phyloP scores from a whole-genome alignment of 257 asterid species.

The Linderniella brevidens region DNA sequence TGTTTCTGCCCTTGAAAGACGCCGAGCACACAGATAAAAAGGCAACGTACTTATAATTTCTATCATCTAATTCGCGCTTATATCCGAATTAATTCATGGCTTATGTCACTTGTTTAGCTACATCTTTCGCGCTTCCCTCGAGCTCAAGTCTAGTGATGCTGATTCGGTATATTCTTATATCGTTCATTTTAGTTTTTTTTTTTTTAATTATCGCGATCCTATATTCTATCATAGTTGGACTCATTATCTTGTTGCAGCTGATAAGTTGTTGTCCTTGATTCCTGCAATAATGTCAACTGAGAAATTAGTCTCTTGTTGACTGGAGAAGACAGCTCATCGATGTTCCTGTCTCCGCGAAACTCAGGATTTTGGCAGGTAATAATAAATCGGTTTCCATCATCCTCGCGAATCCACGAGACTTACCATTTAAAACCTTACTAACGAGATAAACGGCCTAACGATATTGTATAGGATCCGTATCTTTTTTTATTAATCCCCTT shows the following conservation, averaged over 20 bases:
- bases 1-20: constrained; percentile 53
- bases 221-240: neutral
- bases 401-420: neutral
- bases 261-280: constrained; percentile 43
- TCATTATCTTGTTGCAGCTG: constrained; percentile 18
- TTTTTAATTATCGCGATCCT: neutral
- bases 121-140: constrained; percentile 53
- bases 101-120: constrained; percentile 14
- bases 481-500: neutral
- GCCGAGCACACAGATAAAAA: constrained; percentile 42
- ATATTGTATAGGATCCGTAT: no score
- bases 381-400: constrained; percentile 5
- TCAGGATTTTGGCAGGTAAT: constrained; percentile 56
- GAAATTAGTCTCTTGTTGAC: constrained; percentile 23
- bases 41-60: constrained; percentile 26
- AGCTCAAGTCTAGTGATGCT: constrained; percentile 63
- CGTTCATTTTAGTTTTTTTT: constrained; percentile 1
- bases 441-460: no score
- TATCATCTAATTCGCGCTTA: neutral
- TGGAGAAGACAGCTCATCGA: constrained; percentile 38
- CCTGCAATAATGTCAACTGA: constrained; percentile 32
- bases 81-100: neutral
- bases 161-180: constrained; percentile 25
- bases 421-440: neutral
- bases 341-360: constrained; percentile 40